Base-by-base conservation (phyloP, 2,329 filamentous ascomycete genomes). In the Penicillium polonicum region DNA sequence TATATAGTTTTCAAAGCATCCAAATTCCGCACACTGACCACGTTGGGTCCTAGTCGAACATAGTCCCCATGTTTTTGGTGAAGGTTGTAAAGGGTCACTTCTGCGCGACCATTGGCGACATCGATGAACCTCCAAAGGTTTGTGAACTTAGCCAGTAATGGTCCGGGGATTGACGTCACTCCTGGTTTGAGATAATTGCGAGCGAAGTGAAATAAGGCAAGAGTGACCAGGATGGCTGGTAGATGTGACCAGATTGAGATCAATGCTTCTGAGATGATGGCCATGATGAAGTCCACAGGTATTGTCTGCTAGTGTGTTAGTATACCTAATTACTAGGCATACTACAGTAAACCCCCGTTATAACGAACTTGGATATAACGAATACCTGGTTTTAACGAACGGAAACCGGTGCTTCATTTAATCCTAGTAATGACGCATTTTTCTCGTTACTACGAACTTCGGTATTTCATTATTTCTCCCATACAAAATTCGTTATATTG, bases 1-100 rank as follows among this genome's bases (percentile, higher is more conserved):
- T 67, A 67, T 15, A 67, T 65, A 5, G 44, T 52, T 42, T 62
- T 67, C 19, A 62, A n/a, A 0, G 52, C 55, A 42, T 68, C 65
- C 31, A 63, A 43, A 39, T 68, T 48, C 38, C 51, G 52, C 10
- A 68, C 55, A 36, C 66, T 68, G 33, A 68, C 53, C 5, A 67
- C 60, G 19, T 68, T 63, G 36, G 66, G 60, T 21, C 62, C 65
- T 38, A 65, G 13, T 39, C 59, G 61, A 35, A 67, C 59, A 56
- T 59, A 65, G 45, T 66, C 60, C 12, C 63, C 65, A 23, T 67
- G 38, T 46, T 65, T 59, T 31, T 55, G 49, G 44, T 66, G 62
- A 13, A 68, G 54, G 7, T 19, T 33, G 19, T 46, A 31, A 23
- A 46, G 44, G 13, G n/a, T 46, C 44, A 46, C 44, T 23, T 46